These are phyloP conservation scores for Mycena indigotica DNA, from an alignment of 768 basidiomycete genomes.

Conservation along the genomic window DNA sequence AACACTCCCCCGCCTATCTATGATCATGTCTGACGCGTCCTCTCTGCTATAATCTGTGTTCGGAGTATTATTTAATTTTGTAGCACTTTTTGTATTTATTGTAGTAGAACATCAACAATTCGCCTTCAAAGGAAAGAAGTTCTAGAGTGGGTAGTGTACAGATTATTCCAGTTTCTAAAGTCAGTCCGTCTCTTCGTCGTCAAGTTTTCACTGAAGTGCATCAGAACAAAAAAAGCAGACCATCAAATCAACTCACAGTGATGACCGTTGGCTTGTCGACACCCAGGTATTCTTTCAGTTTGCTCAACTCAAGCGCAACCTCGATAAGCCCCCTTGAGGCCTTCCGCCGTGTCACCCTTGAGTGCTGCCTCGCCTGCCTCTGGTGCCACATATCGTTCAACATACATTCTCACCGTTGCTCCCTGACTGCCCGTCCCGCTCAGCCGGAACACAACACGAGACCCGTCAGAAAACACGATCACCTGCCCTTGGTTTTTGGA, in stretches of 20 bases:
- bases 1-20: not conserved
- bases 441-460: conserved; percentile 91
- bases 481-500: conserved; percentile 96
- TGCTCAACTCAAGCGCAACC: conserved; percentile 84
- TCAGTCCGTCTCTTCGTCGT: not conserved
- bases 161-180: not conserved
- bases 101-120: too few species aligned
- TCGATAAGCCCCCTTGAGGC: conserved; percentile 94
- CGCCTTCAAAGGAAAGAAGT: not conserved
- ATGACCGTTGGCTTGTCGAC: conserved; percentile 95
- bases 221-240: not conserved
- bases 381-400: conserved; percentile 85
- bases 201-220: too few species aligned
- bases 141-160: not conserved
- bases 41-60: not conserved
- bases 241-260: conserved; percentile 58
- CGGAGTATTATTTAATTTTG: not conserved
- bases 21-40: not conserved
- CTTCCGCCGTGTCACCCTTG: conserved; percentile 78
- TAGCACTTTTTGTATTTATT: not conserved
- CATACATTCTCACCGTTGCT: conserved; percentile 94
- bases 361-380: conserved; percentile 71
- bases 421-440: conserved; percentile 96
- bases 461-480: conserved; percentile 88
- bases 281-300: conserved; percentile 83